Evolutionary conservation across 2,329 filamentous ascomycete genomes (phyloP).

Genomic region (Monilinia laxa): DNA sequence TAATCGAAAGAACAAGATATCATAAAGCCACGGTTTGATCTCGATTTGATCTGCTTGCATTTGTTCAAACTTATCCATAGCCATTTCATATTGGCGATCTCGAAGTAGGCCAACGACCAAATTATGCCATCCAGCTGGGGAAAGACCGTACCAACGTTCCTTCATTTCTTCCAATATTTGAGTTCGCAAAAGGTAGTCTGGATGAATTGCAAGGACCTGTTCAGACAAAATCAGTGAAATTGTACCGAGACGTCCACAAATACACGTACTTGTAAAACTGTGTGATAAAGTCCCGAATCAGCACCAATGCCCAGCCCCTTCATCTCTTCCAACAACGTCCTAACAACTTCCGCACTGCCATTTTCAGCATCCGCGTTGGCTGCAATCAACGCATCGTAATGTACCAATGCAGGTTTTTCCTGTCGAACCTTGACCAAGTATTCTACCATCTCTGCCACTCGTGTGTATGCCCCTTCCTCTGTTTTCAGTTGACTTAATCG

Average conservation of each 20-base stretch:
- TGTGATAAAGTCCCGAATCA: conserved; percentile 68
- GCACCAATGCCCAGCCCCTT: conserved; percentile 57
- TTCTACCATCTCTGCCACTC: conserved; percentile 51
- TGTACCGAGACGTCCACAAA: conserved; percentile 8
- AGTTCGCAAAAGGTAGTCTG: conserved; percentile 75
- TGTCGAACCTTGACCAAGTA: conserved; percentile 57
- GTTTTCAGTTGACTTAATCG: conserved; percentile 46
- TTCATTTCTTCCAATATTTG: conserved; percentile 73
- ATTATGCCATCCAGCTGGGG: conserved; percentile 61
- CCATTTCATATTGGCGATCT: conserved; percentile 80
- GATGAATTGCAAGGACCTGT: conserved; percentile 74
- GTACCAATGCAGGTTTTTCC: conserved; percentile 54
- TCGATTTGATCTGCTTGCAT: conserved; percentile 57
- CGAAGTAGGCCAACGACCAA: conserved; percentile 73
- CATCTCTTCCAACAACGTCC: conserved; percentile 71
- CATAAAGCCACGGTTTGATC: conserved; percentile 72
- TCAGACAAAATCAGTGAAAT: conserved; percentile 1
- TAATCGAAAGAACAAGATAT: conserved; percentile 73
- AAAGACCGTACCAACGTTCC: conserved; percentile 66
- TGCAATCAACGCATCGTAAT: conserved; percentile 75
- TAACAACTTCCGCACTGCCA: conserved; percentile 66
- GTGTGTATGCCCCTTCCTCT: conserved; percentile 42
- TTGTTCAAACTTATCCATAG: conserved; percentile 66
- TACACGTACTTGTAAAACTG: conserved; percentile 60
- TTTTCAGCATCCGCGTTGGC: conserved; percentile 62